A percentile compares a stretch with the other conserved stretches of the same genome.
Conservation (phyloP, 1,284 basidiomycete species). For the Cutaneotrichosporon arboriforme region DNA sequence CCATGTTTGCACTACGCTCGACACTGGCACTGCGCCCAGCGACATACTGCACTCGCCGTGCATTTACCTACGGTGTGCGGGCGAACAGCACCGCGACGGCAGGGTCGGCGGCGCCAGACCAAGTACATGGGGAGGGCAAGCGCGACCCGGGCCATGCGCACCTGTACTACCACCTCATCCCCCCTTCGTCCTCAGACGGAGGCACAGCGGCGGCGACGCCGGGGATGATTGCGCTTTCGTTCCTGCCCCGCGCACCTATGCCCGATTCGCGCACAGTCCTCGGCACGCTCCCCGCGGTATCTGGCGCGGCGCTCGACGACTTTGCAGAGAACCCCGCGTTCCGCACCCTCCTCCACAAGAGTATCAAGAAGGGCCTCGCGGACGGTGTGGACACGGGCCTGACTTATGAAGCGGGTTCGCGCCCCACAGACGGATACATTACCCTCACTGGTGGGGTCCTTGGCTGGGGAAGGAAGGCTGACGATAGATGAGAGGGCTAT, state of each 20-base stretch:
- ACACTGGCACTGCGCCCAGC: no score
- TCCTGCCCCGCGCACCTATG: slow-evolving; percentile 28
- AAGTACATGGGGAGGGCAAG: no score
- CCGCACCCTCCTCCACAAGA: slow-evolving; percentile 25
- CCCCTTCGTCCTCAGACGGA: background rate
- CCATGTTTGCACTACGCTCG: no score
- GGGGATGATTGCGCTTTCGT: slow-evolving; percentile 25
- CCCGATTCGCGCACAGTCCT: slow-evolving; percentile 20
- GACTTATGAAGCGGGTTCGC: slow-evolving; percentile 36
- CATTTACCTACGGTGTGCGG: no score
- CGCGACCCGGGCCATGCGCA: slow-evolving; percentile 37
- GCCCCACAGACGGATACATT: slow-evolving; percentile 46
- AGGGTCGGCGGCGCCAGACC: no score
- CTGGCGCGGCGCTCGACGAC: slow-evolving; percentile 30
- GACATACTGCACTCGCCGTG: no score
- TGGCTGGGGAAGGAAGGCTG: background rate
- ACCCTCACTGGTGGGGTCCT: slow-evolving; percentile 40
- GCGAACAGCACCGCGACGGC: no score
- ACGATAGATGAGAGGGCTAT: slow-evolving; percentile 42
- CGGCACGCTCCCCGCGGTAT: slow-evolving; percentile 34
- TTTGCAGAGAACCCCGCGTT: slow-evolving; percentile 37
- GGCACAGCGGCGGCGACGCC: background rate
- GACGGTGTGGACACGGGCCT: slow-evolving; percentile 23
- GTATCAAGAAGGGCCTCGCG: slow-evolving; percentile 25
- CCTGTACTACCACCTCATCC: slow-evolving; percentile 36